Percentiles rank a stretch among this genome's conserved stretches.
Evolutionary conservation across 768 basidiomycete species (phyloP).

Genomic region (Kondoa malvinella): DNA sequence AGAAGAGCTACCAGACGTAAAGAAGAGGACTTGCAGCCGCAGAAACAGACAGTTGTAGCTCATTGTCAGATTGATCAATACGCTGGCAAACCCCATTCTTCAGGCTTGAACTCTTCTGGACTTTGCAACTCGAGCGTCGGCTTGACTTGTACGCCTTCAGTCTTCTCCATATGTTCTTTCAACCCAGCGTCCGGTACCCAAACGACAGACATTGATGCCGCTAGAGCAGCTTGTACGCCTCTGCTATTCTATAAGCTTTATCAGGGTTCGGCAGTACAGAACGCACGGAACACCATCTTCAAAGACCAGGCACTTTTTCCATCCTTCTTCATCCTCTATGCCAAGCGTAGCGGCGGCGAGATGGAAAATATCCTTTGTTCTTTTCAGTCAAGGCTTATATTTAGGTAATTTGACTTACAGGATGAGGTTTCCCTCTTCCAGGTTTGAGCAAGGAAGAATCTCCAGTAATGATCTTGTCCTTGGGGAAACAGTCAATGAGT

Average conservation of each 20-base stretch:
- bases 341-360: neutral
- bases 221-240: slow-evolving; percentile 3
- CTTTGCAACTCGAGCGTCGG: neutral
- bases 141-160: neutral
- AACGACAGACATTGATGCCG: slow-evolving; percentile 1
- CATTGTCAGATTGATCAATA: too few species aligned
- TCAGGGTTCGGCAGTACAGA: neutral
- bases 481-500: neutral
- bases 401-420: neutral
- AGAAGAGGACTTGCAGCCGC: too few species aligned
- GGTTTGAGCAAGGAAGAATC: neutral
- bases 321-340: neutral
- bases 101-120: slow-evolving; percentile 17
- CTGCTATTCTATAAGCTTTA: too few species aligned
- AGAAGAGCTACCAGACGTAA: too few species aligned
- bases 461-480: neutral
- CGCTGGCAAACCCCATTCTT: slow-evolving; percentile 19
- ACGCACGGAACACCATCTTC: slow-evolving; percentile 3
- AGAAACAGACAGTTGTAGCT: too few species aligned
- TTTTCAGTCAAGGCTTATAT: neutral
- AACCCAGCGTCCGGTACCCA: slow-evolving; percentile 18
- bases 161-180: slow-evolving; percentile 16
- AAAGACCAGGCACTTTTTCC: neutral
- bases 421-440: slow-evolving; percentile 5
- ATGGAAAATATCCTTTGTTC: slow-evolving; percentile 3